These are phyloP conservation scores for Murraya paniculata DNA, from an alignment of 345 rosid species.

Conservation along the genomic window DNA sequence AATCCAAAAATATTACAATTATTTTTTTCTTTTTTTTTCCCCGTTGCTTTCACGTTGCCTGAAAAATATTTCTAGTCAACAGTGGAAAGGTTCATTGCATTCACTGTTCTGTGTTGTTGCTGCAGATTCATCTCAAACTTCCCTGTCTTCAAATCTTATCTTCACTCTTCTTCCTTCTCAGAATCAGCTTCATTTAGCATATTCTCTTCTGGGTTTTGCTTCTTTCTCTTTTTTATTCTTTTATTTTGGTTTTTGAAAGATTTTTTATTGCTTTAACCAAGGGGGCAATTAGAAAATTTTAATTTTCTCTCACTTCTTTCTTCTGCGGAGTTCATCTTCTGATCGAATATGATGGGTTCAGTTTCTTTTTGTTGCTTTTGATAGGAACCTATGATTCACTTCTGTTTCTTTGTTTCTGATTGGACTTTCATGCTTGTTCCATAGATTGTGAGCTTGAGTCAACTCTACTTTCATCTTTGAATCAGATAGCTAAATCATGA, in stretches of 20 bases:
- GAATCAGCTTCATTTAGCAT: not conserved
- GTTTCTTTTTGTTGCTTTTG: not conserved
- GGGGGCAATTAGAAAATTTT: not conserved
- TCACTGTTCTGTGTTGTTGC: not conserved
- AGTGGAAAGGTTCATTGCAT: not conserved
- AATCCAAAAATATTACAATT: no score
- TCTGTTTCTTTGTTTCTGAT: not conserved
- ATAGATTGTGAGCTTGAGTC: not conserved
- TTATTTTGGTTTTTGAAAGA: not conserved
- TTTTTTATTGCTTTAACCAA: not conserved
- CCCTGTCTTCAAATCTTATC: not conserved
- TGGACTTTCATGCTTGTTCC: not conserved
- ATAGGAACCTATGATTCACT: not conserved
- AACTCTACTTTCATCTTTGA: not conserved
- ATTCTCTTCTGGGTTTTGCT: conserved; percentile 11
- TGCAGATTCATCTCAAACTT: not conserved
- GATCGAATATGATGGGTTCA: not conserved
- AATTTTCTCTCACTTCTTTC: not conserved
- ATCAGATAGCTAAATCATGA: not conserved
- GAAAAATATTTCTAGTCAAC: conserved; percentile 2
- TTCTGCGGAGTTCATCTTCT: not conserved
- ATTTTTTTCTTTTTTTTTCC: no score
- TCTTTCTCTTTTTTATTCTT: not conserved
- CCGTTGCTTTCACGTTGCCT: not conserved
- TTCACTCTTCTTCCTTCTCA: not conserved